phyloP scores from a whole-genome alignment of 352 stramenopile species.

The Phytophthora ohioensis region DNA sequence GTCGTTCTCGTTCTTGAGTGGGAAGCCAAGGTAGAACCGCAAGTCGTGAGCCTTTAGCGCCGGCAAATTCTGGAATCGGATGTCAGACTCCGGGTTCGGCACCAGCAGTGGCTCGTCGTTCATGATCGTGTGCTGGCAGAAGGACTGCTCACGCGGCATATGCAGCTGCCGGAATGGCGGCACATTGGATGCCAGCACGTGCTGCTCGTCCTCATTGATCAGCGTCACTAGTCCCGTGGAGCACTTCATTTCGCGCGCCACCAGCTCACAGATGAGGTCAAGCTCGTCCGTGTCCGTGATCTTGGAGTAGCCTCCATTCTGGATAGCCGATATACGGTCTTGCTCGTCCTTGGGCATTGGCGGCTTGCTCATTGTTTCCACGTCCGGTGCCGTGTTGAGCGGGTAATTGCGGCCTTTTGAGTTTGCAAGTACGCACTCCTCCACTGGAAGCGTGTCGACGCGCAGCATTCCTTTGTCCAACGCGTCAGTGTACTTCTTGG shows the following conservation, averaged over 20 bases:
- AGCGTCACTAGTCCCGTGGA: conserved; percentile 65
- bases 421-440: conserved; percentile 49
- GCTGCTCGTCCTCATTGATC: conserved; percentile 57
- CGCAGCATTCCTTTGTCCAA: conserved; percentile 43
- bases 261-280: conserved; percentile 66
- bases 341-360: conserved; percentile 55
- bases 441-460: conserved; percentile 37
- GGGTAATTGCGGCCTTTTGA: conserved; percentile 50
- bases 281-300: conserved; percentile 67
- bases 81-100: conserved; percentile 62
- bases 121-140: conserved; percentile 81
- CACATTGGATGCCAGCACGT: conserved; percentile 52
- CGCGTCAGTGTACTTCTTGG: conserved; percentile 40
- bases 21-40: conserved; percentile 57
- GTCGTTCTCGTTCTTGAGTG: conserved; percentile 52
- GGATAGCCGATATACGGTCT: conserved; percentile 47
- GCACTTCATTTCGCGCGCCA: conserved; percentile 64
- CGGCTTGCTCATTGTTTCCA: conserved; percentile 25
- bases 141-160: conserved; percentile 65
- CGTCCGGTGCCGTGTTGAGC: conserved; percentile 38
- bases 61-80: conserved; percentile 66
- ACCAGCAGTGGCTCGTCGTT: conserved; percentile 67
- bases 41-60: conserved; percentile 40
- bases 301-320: conserved; percentile 45
- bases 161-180: conserved; percentile 39